Conservation (phyloP, 352 stramenopile species). For the Pythium folliculosum region DNA sequence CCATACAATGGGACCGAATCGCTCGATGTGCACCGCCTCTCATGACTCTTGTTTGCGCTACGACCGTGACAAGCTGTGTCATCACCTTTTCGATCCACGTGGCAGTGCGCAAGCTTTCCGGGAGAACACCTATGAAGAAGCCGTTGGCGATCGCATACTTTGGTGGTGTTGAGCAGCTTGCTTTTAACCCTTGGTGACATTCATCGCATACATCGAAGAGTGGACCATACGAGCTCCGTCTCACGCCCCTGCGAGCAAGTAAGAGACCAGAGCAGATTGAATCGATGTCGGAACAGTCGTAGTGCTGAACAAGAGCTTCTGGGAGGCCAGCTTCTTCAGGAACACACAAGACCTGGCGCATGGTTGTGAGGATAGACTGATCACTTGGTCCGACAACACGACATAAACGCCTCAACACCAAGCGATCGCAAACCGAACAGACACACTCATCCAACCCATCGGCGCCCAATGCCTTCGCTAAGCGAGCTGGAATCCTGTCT, state of each 20-base stretch:
- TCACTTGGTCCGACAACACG: no score
- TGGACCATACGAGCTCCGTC: background rate
- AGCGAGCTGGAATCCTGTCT: no score
- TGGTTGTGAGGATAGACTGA: no score
- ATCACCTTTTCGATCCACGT: constrained; percentile 4
- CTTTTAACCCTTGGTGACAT: background rate
- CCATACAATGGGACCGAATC: constrained; percentile 29
- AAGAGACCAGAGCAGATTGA: background rate
- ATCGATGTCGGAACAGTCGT: background rate
- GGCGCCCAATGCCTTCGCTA: background rate
- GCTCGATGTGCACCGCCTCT: constrained; percentile 20
- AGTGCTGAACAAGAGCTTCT: background rate
- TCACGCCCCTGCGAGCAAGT: background rate
- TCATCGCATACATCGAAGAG: background rate
- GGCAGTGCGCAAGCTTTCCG: background rate
- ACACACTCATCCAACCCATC: background rate
- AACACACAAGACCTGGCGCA: no score
- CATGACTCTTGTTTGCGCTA: constrained; percentile 27
- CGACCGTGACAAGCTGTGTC: constrained; percentile 22
- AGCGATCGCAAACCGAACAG: background rate
- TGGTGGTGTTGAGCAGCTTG: background rate
- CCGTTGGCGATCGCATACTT: constrained; percentile 1
- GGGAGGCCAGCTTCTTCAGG: no score
- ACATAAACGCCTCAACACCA: background rate
- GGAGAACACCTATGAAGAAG: background rate